Base-by-base conservation (phyloP, 306 rosid species). In the Quercus parvula region DNA sequence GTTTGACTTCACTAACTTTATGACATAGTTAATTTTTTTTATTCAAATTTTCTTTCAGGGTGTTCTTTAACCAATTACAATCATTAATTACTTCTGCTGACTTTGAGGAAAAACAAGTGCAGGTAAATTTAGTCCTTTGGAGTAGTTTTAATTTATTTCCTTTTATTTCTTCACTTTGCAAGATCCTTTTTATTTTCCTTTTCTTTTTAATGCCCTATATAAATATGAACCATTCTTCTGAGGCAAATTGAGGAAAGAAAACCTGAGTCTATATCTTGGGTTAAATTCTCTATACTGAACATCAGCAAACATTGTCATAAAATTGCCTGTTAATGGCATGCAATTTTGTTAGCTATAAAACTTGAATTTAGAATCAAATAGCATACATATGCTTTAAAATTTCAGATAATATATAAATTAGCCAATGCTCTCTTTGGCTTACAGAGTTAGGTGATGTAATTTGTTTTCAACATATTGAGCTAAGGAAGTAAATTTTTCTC, bases 31-130 rank as follows among this genome's bases (percentile, higher is more conserved):
- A 46, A 59, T 41, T 25, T 33, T 71, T 7, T 35, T 52, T 67
- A 24, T 31, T 41, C 52, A 18, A 77, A 59, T 79, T 82, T 64
- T 35, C 25, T 77, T 77, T 83, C 86, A 95, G 99, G 86, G 91
- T 91, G 71, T 92, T 92, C 86, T 81, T 71, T 66, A 87, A 86
- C 78, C 88, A 92, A 82, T 84, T 95, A 72, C 94, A 88, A 74
- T 85, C 94, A 61, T 79, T 77, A 41, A 69, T 90, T 79, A 75
- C 75, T 77, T 78, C 92, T 69, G 35, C 85, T 56, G 98, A 93
- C 77, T 79, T 52, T 73, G 92, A 76, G 64, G 91, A 78, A 82
- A 86, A 83, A 77, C 86, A 15, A 61, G 87, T 82, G 81, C 90
- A 87, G 82, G 99, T 95, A 89, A 90, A 82, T 41, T 62, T 81